A percentile compares a stretch with the other conserved stretches of the same genome.
Evolutionary conservation across 495 filamentous ascomycete genomes (phyloP).

Genomic region (Trichoderma asperelloides): DNA sequence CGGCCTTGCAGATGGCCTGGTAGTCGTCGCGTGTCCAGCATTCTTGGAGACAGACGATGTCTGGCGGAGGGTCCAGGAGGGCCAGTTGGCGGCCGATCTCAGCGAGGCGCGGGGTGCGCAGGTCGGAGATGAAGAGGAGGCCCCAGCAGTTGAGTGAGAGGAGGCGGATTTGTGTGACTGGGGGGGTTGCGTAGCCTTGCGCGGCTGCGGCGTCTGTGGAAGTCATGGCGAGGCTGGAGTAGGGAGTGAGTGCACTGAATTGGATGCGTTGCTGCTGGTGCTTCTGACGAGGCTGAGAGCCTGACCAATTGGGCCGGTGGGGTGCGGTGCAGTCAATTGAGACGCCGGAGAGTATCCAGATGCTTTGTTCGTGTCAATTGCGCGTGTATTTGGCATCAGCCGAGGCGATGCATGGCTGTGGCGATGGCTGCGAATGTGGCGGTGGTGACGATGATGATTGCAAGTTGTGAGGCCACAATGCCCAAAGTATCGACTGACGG

Average conservation of each 20-base stretch:
- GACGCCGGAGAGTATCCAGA: no score
- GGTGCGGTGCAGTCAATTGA: no score
- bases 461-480: no score
- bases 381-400: no score
- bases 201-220: neutral
- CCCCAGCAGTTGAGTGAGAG: constrained; percentile 95
- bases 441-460: no score
- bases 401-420: no score
- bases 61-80: constrained; percentile 53
- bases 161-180: constrained; percentile 53
- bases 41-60: constrained; percentile 92
- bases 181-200: neutral
- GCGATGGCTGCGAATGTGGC: no score
- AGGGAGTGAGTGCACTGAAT: neutral
- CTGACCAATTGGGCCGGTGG: no score
- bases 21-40: constrained; percentile 93
- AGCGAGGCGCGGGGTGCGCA: constrained; percentile 66
- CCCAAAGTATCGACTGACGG: no score
- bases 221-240: neutral
- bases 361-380: no score
- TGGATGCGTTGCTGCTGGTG: neutral
- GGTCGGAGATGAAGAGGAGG: constrained; percentile 74
- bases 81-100: constrained; percentile 78
- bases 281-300: no score
- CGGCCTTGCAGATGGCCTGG: constrained; percentile 65